Base-by-base conservation (phyloP, 139 green algal genomes). In the Closterium sp. region DNA sequence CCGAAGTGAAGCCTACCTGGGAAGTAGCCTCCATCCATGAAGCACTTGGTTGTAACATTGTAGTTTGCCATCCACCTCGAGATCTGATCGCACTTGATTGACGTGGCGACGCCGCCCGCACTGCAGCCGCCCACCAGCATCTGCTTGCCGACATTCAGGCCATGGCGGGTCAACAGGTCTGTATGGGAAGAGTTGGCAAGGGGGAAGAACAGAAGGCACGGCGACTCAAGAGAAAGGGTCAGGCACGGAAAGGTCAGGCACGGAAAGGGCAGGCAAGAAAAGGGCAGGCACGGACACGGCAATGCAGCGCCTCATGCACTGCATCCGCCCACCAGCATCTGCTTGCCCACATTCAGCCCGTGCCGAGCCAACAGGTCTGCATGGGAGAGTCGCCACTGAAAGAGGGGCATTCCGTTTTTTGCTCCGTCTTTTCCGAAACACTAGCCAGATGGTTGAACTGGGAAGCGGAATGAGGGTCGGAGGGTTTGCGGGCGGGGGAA, bases 1-100 rank as follows among this genome's bases (percentile, higher is more conserved):
- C 0, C 55, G 2, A 66, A 28, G 55, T 76, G 55, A 76, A 28
- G 83, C 2, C 1, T 33, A 86, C 83, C 83, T 21, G 30, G 30
- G 83, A 86, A 86, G 83, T 34, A 86, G n/a, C 83, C 83, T 32
- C 30, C 83, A 4, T 86, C 83, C 83, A 86, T 86, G 83, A 86
- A 86, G 83, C 83, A 86, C n/a, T 86, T 86, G 83, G 83, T 86
- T 9, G n/a, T 86, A 9, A 86, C 28, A 23, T 33, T 33, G n/a
- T 86, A 33, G 8, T 86, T 32, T 21, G 30, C 83, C 30, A 86
- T 21, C 30, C 30, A 86, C 83, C 30, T 33, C 30, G 83, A 32
- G 83, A 86, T 86, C 8, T 32, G 83, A 33, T 86, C 83, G 83
- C 83, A 86, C 25, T 34, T 86, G 30, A 86, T 86, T 32, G 83